Evolutionary conservation across 805 yeast genomes (phyloP).

Genomic region (Nakazawaea ambrosiae): DNA sequence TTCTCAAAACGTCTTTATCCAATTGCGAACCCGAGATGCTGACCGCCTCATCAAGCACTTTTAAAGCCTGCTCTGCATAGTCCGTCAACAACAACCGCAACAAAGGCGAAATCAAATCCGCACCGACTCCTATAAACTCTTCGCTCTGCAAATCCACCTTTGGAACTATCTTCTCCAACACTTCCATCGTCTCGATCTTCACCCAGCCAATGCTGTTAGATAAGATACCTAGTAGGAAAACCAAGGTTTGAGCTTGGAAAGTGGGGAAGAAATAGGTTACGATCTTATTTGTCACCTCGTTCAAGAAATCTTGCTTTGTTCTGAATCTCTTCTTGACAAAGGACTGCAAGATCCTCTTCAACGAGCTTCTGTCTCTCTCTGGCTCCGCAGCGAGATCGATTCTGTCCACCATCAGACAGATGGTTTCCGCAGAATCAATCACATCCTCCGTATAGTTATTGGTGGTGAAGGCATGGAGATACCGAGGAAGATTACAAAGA

Average conservation of each 20-base stretch:
- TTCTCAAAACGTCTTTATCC: conserved; percentile 86
- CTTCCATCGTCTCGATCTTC: conserved; percentile 68
- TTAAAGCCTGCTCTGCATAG: conserved; percentile 81
- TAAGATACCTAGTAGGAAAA: conserved; percentile 69
- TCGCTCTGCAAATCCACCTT: conserved; percentile 67
- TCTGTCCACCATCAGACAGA: conserved; percentile 54
- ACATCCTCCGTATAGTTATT: conserved; percentile 44
- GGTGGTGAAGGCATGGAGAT: conserved; percentile 69
- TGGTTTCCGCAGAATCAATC: conserved; percentile 43
- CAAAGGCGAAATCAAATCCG: conserved; percentile 88
- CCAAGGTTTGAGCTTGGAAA: conserved; percentile 66
- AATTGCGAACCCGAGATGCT: conserved; percentile 83
- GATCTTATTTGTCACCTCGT: conserved; percentile 72
- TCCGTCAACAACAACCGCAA: conserved; percentile 75
- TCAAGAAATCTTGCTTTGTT: conserved; percentile 82
- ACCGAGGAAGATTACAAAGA: conserved; percentile 76
- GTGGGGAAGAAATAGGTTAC: conserved; percentile 63
- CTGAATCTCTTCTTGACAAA: conserved; percentile 74
- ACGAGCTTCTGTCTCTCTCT: conserved; percentile 23
- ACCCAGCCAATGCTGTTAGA: conserved; percentile 78
- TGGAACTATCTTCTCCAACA: conserved; percentile 70
- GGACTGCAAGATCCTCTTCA: conserved; percentile 71
- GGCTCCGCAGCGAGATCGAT: conserved; percentile 35
- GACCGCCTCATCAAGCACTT: conserved; percentile 80
- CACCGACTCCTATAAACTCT: conserved; percentile 86